Percentiles rank a stretch among this genome's conserved stretches.
Evolutionary conservation across 768 basidiomycete species (phyloP).

Genomic region (Cyathus striatus): DNA sequence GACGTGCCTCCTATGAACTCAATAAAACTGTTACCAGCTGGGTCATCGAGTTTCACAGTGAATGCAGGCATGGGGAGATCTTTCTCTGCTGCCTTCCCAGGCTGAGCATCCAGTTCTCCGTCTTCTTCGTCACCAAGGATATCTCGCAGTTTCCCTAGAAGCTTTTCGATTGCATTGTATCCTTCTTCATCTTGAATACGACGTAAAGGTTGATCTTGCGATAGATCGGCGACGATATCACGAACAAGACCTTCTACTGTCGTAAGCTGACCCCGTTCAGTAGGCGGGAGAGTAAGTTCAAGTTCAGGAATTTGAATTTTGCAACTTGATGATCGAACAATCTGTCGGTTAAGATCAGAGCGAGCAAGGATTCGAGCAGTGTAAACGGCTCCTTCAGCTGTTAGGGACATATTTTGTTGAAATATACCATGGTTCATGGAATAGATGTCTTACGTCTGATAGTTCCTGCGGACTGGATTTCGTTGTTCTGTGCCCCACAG

Average conservation of each 20-base stretch:
- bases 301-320: constrained; percentile 83
- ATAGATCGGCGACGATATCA: constrained; percentile 77
- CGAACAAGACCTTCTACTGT: constrained; percentile 91
- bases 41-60: constrained; percentile 86
- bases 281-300: constrained; percentile 85
- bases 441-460: constrained; percentile 63
- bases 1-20: constrained; percentile 83
- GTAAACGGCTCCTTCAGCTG: constrained; percentile 82
- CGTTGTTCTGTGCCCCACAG: constrained; percentile 87
- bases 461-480: constrained; percentile 84
- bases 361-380: constrained; percentile 72
- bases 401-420: background rate
- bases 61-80: constrained; percentile 63
- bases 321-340: constrained; percentile 84
- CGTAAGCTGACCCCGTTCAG: constrained; percentile 85
- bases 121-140: constrained; percentile 62
- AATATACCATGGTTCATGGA: background rate
- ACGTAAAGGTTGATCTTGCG: constrained; percentile 78
- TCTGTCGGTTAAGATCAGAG: constrained; percentile 84
- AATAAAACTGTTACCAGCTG: constrained; percentile 94
- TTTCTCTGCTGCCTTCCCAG: constrained; percentile 27
- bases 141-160: constrained; percentile 61
- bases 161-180: constrained; percentile 66
- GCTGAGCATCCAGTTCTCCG: constrained; percentile 38
- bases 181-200: constrained; percentile 70